phyloP scores from a whole-genome alignment of 75 land plant species.

The Adiantum capillusveneris region DNA sequence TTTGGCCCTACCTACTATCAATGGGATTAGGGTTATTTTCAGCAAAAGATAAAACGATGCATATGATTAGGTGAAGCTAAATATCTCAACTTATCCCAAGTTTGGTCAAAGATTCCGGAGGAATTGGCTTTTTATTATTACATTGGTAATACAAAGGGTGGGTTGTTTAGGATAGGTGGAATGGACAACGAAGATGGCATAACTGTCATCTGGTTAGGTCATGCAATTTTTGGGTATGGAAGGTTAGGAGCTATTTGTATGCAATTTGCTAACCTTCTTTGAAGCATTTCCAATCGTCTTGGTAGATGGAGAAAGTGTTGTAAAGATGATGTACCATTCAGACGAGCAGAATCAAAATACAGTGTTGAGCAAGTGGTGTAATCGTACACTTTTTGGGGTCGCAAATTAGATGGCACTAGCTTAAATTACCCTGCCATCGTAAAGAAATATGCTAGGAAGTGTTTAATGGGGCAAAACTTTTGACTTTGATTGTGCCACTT shows the following conservation, averaged over 20 bases:
- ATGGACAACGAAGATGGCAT: background rate
- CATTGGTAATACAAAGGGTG: conserved; percentile 7
- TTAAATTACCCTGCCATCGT: too few species aligned
- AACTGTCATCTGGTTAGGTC: background rate
- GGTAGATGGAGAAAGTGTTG: too few species aligned
- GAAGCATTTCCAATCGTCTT: too few species aligned
- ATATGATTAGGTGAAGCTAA: background rate
- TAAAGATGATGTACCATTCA: too few species aligned
- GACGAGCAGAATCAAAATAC: too few species aligned
- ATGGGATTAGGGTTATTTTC: conserved; percentile 16
- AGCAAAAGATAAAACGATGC: conserved; percentile 11
- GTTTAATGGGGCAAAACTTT: too few species aligned
- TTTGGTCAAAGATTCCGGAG: conserved; percentile 10
- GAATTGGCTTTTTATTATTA: conserved; percentile 13
- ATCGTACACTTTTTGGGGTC: too few species aligned
- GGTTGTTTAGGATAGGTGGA: background rate
- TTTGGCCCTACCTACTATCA: conserved; percentile 16
- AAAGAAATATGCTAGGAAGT: too few species aligned
- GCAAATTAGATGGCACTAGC: too few species aligned
- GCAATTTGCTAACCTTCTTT: too few species aligned
- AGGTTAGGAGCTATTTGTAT: conserved; percentile 13
- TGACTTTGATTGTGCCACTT: too few species aligned
- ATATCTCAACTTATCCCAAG: conserved; percentile 8
- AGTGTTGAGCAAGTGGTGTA: too few species aligned
- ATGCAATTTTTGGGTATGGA: conserved; percentile 13